These are phyloP conservation scores for Zelopaecilomyces penicillatus DNA, from an alignment of 2,329 filamentous ascomycete species.

Conservation along the genomic window DNA sequence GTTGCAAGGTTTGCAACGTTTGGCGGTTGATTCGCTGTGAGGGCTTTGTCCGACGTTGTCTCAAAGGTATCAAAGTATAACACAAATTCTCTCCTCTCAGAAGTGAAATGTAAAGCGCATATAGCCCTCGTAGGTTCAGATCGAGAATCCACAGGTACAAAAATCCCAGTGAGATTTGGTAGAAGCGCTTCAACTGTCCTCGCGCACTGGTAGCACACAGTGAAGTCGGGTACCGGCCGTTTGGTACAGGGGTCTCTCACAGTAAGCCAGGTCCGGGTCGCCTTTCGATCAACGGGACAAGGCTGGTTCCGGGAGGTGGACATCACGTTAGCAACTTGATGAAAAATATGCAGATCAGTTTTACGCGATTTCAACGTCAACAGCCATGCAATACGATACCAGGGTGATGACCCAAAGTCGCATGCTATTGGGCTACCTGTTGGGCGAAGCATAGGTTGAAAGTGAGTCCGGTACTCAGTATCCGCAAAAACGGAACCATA, in stretches of 20 bases:
- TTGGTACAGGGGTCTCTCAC: constrained; percentile 60
- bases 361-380: constrained; percentile 64
- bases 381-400: constrained; percentile 79
- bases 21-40: constrained; percentile 35
- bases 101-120: constrained; percentile 60
- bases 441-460: constrained; percentile 50
- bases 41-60: constrained; percentile 43
- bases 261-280: constrained; percentile 63
- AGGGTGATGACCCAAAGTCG: constrained; percentile 68
- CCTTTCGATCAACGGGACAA: constrained; percentile 50
- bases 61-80: constrained; percentile 56
- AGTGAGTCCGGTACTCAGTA: constrained; percentile 59
- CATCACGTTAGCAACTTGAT: constrained; percentile 55
- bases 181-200: constrained; percentile 65
- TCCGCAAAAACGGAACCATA: constrained; percentile 60
- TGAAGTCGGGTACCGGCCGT: constrained; percentile 60
- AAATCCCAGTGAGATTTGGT: constrained; percentile 61
- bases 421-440: constrained; percentile 56
- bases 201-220: constrained; percentile 66
- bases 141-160: constrained; percentile 44
- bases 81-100: constrained; percentile 45
- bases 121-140: constrained; percentile 40
- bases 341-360: constrained; percentile 59
- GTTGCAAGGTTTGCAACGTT: constrained; percentile 56
- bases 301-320: constrained; percentile 39